Conservation (phyloP, 179 eudicot genomes). For the Nepenthes alata region DNA sequence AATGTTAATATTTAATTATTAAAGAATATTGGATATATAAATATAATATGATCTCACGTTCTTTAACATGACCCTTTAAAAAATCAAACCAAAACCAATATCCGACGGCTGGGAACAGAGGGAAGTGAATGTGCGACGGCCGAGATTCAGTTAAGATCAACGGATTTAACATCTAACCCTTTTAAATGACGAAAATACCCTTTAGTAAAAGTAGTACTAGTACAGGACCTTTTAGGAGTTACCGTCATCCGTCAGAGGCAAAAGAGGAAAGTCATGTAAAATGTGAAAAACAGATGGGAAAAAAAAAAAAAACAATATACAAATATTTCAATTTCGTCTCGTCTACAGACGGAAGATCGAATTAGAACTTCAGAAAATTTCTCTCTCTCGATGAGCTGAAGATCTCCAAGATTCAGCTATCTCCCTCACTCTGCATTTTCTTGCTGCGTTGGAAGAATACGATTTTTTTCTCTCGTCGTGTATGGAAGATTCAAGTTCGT, state of each 20-base stretch:
- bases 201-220: background rate
- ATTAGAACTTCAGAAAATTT: background rate
- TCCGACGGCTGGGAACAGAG: too few species aligned
- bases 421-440: too few species aligned
- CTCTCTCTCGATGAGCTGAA: constrained; percentile 4
- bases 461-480: background rate
- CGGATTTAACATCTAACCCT: constrained; percentile 3
- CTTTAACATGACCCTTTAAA: too few species aligned
- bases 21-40: too few species aligned
- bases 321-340: too few species aligned
- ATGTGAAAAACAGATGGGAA: background rate
- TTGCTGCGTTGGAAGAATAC: too few species aligned
- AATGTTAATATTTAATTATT: too few species aligned
- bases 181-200: constrained; percentile 5
- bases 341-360: too few species aligned
- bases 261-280: constrained; percentile 3
- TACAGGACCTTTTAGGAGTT: too few species aligned
- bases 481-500: constrained; percentile 13
- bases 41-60: too few species aligned
- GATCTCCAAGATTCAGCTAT: background rate
- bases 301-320: background rate
- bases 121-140: constrained; percentile 11
- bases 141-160: constrained; percentile 8
- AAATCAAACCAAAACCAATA: too few species aligned
- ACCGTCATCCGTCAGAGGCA: background rate